Evolutionary conservation across 176 grass and related monocot genomes (phyloP).

Genomic region (Oryza meyeriana): DNA sequence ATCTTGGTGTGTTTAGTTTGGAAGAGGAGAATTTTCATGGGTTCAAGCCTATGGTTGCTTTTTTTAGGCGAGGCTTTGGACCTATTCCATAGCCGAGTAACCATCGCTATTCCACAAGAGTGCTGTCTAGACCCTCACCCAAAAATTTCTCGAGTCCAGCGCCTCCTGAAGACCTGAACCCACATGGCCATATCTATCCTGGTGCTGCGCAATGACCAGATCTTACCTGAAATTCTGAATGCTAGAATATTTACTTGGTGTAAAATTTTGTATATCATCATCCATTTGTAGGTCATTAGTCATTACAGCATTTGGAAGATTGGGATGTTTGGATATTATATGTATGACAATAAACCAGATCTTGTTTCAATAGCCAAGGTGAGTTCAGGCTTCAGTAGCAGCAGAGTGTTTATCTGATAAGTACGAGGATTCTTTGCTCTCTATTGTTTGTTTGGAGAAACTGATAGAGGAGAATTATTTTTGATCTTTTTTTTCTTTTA

Average conservation of each 20-base stretch:
- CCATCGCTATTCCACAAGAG: no score
- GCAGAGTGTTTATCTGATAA: neutral
- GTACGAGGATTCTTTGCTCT: neutral
- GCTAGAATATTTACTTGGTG: neutral
- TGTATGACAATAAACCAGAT: conserved; percentile 82
- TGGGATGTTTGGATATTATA: conserved; percentile 95
- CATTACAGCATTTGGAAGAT: conserved; percentile 92
- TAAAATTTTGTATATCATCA: neutral
- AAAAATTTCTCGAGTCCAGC: no score
- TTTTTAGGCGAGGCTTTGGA: no score
- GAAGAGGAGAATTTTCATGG: no score
- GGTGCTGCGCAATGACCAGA: no score
- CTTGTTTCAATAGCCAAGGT: conserved; percentile 95
- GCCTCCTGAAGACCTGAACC: no score
- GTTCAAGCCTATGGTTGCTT: no score
- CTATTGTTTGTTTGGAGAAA: neutral
- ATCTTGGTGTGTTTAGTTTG: no score
- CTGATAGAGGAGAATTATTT: neutral
- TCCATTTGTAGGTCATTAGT: conserved; percentile 63
- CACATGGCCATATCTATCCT: no score
- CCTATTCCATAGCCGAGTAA: no score
- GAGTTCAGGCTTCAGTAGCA: conserved; percentile 1
- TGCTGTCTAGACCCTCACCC: no score
- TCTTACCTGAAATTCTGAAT: neutral
- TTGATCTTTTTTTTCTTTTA: conserved; percentile 5